Evolutionary conservation across 768 basidiomycete species (phyloP).

Genomic region (Jaapia argillacea): DNA sequence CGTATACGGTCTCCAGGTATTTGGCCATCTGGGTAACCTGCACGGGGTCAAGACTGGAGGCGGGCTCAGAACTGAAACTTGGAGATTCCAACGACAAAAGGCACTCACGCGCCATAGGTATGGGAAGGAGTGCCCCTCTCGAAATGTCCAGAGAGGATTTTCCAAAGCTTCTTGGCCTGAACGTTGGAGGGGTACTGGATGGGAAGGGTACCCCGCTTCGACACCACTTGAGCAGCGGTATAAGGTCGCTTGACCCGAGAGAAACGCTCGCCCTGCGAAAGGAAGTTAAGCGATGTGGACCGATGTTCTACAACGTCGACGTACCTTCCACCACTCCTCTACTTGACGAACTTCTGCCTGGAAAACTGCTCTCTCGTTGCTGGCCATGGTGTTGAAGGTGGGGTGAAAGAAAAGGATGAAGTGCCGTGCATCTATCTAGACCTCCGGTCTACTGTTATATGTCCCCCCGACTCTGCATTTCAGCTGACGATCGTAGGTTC

Average conservation of each 20-base stretch:
- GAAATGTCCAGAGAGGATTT: constrained; percentile 65
- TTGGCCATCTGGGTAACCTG: constrained; percentile 99
- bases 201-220: constrained; percentile 82
- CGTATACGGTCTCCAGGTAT: constrained; percentile 96
- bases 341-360: constrained; percentile 75
- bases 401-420: constrained; percentile 4
- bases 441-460: background rate
- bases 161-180: constrained; percentile 82
- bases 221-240: constrained; percentile 85
- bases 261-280: constrained; percentile 74
- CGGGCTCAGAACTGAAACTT: constrained; percentile 1
- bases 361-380: constrained; percentile 56
- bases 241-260: constrained; percentile 83
- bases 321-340: constrained; percentile 89
- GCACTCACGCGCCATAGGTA: constrained; percentile 95
- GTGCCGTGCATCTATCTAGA: constrained; percentile 7
- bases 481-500: no score
- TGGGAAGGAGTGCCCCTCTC: constrained; percentile 75
- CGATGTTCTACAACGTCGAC: constrained; percentile 7
- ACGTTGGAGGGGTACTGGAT: constrained; percentile 82
- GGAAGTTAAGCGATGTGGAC: background rate
- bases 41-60: constrained; percentile 84
- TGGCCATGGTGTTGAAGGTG: background rate
- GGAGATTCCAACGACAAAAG: background rate
- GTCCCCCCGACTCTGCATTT: no score